A percentile compares a stretch with the other conserved stretches of the same genome.
Conservation (phyloP, 2,329 filamentous ascomycete species). For the Macrophomina pseudophaseolina region DNA sequence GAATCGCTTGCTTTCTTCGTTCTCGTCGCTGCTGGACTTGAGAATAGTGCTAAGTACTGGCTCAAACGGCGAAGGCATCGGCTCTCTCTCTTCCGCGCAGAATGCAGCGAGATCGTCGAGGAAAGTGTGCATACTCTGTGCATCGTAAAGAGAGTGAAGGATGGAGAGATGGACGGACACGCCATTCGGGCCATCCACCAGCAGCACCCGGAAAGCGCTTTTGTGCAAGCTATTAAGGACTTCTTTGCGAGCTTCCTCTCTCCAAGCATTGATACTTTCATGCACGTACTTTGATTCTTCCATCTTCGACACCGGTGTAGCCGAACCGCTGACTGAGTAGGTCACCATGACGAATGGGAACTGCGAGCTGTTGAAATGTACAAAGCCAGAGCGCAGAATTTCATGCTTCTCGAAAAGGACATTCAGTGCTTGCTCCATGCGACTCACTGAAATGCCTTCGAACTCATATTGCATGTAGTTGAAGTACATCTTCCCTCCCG, state of each 20-base stretch:
- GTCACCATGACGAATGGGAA: slow-evolving; percentile 77
- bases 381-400: slow-evolving; percentile 79
- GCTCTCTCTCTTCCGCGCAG: slow-evolving; percentile 38
- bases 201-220: slow-evolving; percentile 67
- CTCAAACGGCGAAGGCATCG: slow-evolving; percentile 44
- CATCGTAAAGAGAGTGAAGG: slow-evolving; percentile 88
- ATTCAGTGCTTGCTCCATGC: slow-evolving; percentile 65
- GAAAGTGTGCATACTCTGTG: slow-evolving; percentile 70
- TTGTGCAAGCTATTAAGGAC: slow-evolving; percentile 54
- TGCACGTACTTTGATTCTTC: neutral
- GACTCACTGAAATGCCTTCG: slow-evolving; percentile 44
- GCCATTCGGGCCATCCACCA: slow-evolving; percentile 45
- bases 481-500: slow-evolving; percentile 72
- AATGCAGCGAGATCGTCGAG: slow-evolving; percentile 61
- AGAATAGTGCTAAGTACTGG: slow-evolving; percentile 54
- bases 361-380: slow-evolving; percentile 63
- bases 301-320: slow-evolving; percentile 42
- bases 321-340: slow-evolving; percentile 47
- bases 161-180: slow-evolving; percentile 58
- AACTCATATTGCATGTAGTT: slow-evolving; percentile 70
- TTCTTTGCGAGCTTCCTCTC: slow-evolving; percentile 31
- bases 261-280: slow-evolving; percentile 33
- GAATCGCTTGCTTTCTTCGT: slow-evolving; percentile 53
- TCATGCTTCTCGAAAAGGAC: slow-evolving; percentile 61
- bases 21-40: slow-evolving; percentile 38